These are phyloP conservation scores for Phaffia australis DNA, from an alignment of 768 basidiomycete genomes.

Conservation along the genomic window DNA sequence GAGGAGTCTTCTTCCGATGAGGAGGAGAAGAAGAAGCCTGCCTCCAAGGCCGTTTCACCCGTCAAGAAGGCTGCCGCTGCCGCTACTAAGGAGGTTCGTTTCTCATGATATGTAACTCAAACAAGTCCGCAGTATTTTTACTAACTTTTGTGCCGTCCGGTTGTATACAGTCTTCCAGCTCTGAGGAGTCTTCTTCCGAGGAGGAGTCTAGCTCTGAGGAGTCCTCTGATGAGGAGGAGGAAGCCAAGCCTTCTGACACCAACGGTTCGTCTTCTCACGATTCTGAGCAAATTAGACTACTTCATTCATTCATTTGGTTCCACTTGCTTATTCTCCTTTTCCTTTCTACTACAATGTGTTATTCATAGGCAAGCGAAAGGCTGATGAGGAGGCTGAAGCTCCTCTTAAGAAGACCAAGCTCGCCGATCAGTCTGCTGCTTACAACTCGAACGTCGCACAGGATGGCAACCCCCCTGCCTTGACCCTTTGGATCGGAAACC, in stretches of 20 bases:
- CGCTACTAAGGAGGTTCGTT: neutral
- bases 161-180: slow-evolving; percentile 12
- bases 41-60: neutral
- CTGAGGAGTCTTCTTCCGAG: slow-evolving; percentile 21
- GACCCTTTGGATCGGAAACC: slow-evolving; percentile 78
- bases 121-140: neutral
- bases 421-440: slow-evolving; percentile 45
- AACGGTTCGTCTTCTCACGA: slow-evolving; percentile 16
- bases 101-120: neutral
- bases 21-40: neutral
- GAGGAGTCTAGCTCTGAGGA: slow-evolving; percentile 40
- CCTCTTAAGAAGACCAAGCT: slow-evolving; percentile 69
- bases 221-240: slow-evolving; percentile 54
- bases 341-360: slow-evolving; percentile 11
- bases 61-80: slow-evolving; percentile 2
- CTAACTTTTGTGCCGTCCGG: neutral
- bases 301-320: neutral
- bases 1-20: slow-evolving; percentile 26
- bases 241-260: slow-evolving; percentile 21
- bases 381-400: slow-evolving; percentile 37
- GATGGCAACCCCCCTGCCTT: slow-evolving; percentile 44
- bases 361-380: slow-evolving; percentile 64
- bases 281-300: neutral
- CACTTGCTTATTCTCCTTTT: slow-evolving; percentile 17
- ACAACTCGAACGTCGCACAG: slow-evolving; percentile 31